A percentile compares a stretch with the other conserved stretches of the same genome.
These are phyloP conservation scores for Mycosphaerella arachidis DNA, from an alignment of 2,329 filamentous ascomycete genomes.

Conservation along the genomic window DNA sequence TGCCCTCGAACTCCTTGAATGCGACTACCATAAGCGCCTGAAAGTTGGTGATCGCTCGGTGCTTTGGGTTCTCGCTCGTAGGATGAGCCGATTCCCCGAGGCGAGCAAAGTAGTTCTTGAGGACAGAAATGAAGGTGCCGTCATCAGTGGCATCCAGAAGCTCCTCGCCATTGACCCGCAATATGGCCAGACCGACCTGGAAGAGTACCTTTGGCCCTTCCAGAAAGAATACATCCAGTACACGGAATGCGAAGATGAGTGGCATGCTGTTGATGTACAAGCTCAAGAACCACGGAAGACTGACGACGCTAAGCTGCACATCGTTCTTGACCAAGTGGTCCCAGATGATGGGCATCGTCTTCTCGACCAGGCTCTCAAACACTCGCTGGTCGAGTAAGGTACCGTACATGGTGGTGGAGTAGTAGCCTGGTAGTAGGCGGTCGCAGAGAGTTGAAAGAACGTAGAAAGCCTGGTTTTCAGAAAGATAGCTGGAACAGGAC, in stretches of 20 bases:
- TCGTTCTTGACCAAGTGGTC: constrained; percentile 96
- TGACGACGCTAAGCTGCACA: constrained; percentile 94
- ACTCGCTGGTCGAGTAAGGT: constrained; percentile 94
- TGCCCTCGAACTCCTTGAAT: constrained; percentile 95
- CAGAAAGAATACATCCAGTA: constrained; percentile 95
- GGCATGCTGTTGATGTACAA: constrained; percentile 99
- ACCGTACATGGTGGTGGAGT: constrained; percentile 98
- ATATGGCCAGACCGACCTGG: constrained; percentile 92
- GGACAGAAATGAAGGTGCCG: constrained; percentile 90
- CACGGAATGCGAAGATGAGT: constrained; percentile 91
- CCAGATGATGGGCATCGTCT: constrained; percentile 97
- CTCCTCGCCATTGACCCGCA: constrained; percentile 95
- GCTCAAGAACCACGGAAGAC: constrained; percentile 94
- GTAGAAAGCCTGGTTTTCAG: constrained; percentile 92
- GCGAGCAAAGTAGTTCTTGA: constrained; percentile 90
- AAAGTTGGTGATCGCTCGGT: constrained; percentile 89
- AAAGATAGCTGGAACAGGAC: constrained; percentile 68
- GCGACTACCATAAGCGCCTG: constrained; percentile 99
- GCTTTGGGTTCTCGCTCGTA: constrained; percentile 88
- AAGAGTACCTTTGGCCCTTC: constrained; percentile 97
- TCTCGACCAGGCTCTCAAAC: constrained; percentile 96
- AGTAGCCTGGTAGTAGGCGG: constrained; percentile 89
- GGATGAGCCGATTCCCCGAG: constrained; percentile 95
- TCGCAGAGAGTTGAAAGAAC: constrained; percentile 88
- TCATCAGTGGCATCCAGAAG: constrained; percentile 89